These are phyloP conservation scores for Fusarium miscanthi DNA, from an alignment of 2,329 filamentous ascomycete species.

Conservation along the genomic window DNA sequence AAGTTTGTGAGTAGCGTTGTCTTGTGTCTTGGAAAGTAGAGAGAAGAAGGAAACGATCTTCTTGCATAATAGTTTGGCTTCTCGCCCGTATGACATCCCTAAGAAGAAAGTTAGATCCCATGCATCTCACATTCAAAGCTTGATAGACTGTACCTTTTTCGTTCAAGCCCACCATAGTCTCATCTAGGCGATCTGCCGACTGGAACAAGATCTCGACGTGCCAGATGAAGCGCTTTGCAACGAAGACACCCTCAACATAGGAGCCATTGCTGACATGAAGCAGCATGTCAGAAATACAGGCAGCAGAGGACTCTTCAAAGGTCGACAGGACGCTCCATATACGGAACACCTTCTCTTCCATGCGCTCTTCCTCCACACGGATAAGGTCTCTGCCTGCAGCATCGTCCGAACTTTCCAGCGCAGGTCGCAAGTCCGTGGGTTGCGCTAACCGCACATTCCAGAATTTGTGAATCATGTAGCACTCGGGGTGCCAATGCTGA, in stretches of 20 bases:
- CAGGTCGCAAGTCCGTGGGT: slow-evolving; percentile 62
- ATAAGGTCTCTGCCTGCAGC: slow-evolving; percentile 78
- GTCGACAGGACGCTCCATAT: slow-evolving; percentile 98
- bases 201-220: slow-evolving; percentile 94
- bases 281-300: slow-evolving; percentile 99
- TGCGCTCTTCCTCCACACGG: slow-evolving; percentile 86
- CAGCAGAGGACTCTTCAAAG: slow-evolving; percentile 97
- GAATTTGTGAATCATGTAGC: slow-evolving; percentile 99
- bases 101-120: slow-evolving; percentile 29
- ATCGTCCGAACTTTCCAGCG: slow-evolving; percentile 58
- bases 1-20: slow-evolving; percentile 87
- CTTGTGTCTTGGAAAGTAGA: slow-evolving; percentile 92
- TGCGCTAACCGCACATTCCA: slow-evolving; percentile 93
- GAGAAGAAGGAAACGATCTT: slow-evolving; percentile 99
- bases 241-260: slow-evolving; percentile 93
- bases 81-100: slow-evolving; percentile 91
- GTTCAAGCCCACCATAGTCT: slow-evolving; percentile 73
- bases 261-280: slow-evolving; percentile 97
- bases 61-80: slow-evolving; percentile 99
- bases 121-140: not conserved
- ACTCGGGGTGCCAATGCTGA: slow-evolving; percentile 99
- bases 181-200: slow-evolving; percentile 87
- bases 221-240: slow-evolving; percentile 95
- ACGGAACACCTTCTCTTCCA: slow-evolving; percentile 97
- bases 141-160: slow-evolving; percentile 74